Evolutionary conservation across 768 basidiomycete genomes (phyloP), one percentile per base, ranked within the genome.

Genomic region (Ramaria rubella): DNA sequence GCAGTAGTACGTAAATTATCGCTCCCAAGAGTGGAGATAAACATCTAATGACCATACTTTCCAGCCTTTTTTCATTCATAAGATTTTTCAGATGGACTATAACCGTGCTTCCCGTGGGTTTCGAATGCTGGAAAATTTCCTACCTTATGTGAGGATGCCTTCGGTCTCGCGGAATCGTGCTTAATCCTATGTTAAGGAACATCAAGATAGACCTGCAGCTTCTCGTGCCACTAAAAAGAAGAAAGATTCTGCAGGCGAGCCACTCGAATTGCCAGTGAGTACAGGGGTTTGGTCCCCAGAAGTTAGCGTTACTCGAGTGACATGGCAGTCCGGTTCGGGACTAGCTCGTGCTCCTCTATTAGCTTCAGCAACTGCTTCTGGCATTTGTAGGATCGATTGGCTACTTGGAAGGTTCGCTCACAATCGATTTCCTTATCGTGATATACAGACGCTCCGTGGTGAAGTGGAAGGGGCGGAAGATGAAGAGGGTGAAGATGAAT

Each of bases 21-120:
- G 23, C 24, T 43, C 12, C 27, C 56, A 34, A 5, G 9, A 4
- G 4, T 29, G 42, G 6, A 26, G 24, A 17, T 46, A 6, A 1
- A 54, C 15, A n/a, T 29, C 11, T 19, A 24, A 23, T 31, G n/a
- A n/a, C 40, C 49, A 30, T 7, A 21, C 53, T n/a, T 53, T 27
- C 5, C 59, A 90, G 86, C 86, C 88, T 0, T 86, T 88, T 64
- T 82, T 91, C 60, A 75, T 83, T 15, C 85, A 90, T 67, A 85
- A 82, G 68, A 76, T 95, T 17, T 96, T 82, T 63, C 88, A 90
- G 65, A 77, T 98, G 52, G 95, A 98, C 69, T 92, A 90, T 63
- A 92, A 83, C 62, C 82, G 86, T 38, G 80, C 77, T 6, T 81
- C 80, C 0, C 81, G 81, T 21, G 82, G 90, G 58, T 93, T 81